Evolutionary conservation across 225 moss, liverwort and hornwort genomes (phyloP).

Genomic region (Marchantia paleacea): DNA sequence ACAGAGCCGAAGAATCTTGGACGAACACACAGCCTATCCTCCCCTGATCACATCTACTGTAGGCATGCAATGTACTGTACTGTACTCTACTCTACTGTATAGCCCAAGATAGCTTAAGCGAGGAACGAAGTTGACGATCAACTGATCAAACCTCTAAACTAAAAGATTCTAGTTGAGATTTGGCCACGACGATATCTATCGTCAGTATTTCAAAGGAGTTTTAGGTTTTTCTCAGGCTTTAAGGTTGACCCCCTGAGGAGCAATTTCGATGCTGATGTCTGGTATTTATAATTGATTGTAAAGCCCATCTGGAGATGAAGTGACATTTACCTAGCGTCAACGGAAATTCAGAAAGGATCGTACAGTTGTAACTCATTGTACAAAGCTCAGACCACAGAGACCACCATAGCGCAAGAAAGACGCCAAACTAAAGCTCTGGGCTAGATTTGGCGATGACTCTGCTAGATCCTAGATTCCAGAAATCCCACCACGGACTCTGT

Average conservation of each 20-base stretch:
- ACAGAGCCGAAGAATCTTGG: not conserved
- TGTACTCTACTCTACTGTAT: not conserved
- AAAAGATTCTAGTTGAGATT: not conserved
- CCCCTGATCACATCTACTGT: not conserved
- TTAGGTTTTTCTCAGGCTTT: no score
- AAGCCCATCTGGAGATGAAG: not conserved
- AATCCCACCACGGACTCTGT: not conserved
- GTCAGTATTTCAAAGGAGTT: not conserved
- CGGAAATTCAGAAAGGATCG: not conserved
- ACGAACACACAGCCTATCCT: not conserved
- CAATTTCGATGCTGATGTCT: not conserved
- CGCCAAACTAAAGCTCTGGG: not conserved
- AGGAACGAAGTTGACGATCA: not conserved
- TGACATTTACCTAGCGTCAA: not conserved
- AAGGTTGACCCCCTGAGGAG: not conserved
- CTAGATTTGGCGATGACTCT: not conserved
- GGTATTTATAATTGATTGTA: not conserved
- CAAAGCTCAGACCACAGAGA: not conserved
- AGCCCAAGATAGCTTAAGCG: not conserved
- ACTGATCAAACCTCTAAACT: not conserved
- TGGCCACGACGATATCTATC: not conserved
- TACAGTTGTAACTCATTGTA: not conserved
- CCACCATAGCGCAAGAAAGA: not conserved
- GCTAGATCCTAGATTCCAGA: not conserved
- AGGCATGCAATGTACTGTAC: not conserved